Evolutionary conservation across 257 asterid genomes (phyloP).

Genomic region (Thymus mandschuricus): DNA sequence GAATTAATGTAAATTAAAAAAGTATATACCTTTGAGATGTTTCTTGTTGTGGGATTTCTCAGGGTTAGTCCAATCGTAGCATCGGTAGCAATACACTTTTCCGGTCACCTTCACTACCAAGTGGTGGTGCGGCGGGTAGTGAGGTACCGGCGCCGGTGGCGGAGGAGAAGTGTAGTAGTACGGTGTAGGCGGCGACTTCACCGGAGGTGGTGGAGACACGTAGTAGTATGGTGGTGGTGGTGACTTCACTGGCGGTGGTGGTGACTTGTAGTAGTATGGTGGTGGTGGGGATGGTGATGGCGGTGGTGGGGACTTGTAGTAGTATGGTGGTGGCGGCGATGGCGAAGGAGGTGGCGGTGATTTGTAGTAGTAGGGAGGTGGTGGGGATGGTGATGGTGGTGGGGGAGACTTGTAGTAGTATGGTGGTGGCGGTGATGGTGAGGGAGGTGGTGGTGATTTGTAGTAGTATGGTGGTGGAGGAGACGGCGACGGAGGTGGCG

Average conservation of each 20-base stretch:
- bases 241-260: conserved; percentile 22
- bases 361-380: background rate
- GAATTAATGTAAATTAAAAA: too few relatives aligned
- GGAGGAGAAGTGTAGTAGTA: conserved; percentile 32
- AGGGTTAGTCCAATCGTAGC: conserved; percentile 68
- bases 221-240: conserved; percentile 28
- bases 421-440: background rate
- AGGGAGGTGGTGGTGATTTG: background rate
- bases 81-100: conserved; percentile 71
- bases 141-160: conserved; percentile 20
- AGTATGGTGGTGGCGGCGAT: background rate
- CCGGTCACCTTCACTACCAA: conserved; percentile 67
- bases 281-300: background rate
- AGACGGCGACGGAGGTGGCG: background rate
- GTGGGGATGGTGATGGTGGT: background rate
- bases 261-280: conserved; percentile 15
- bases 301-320: background rate
- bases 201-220: conserved; percentile 28
- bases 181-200: conserved; percentile 24
- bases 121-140: conserved; percentile 43
- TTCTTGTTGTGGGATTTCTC: conserved; percentile 69
- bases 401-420: conserved; percentile 9
- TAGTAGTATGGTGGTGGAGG: conserved; percentile 17
- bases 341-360: background rate
- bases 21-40: conserved; percentile 66